These are phyloP conservation scores for Fonsecaea pugnacius DNA, from an alignment of 2,329 filamentous ascomycete genomes.

Conservation along the genomic window DNA sequence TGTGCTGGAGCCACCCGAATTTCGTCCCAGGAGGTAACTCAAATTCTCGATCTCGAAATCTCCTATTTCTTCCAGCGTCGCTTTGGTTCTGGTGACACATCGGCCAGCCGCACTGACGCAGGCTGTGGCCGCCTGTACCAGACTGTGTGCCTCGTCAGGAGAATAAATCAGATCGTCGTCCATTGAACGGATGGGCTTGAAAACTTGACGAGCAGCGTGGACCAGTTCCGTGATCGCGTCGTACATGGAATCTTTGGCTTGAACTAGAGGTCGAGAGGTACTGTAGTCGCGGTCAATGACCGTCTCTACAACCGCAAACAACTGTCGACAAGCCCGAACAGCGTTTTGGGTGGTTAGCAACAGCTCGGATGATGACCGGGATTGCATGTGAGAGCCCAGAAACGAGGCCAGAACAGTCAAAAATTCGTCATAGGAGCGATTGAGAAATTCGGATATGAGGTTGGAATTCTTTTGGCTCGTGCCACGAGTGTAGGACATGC, in stretches of 20 bases:
- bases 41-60: slow-evolving; percentile 69
- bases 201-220: slow-evolving; percentile 76
- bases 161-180: slow-evolving; percentile 77
- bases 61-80: slow-evolving; percentile 83
- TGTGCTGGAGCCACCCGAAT: slow-evolving; percentile 40
- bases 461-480: slow-evolving; percentile 67
- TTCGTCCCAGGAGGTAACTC: slow-evolving; percentile 22
- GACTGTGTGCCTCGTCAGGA: slow-evolving; percentile 74
- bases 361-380: slow-evolving; percentile 84
- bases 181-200: slow-evolving; percentile 69
- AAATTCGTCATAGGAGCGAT: slow-evolving; percentile 81
- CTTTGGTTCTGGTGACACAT: slow-evolving; percentile 83
- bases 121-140: slow-evolving; percentile 78
- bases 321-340: slow-evolving; percentile 76
- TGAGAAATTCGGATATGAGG: slow-evolving; percentile 81
- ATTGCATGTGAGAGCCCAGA: slow-evolving; percentile 89
- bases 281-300: slow-evolving; percentile 77
- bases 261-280: slow-evolving; percentile 67
- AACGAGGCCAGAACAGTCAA: slow-evolving; percentile 90
- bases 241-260: slow-evolving; percentile 76
- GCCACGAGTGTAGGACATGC: slow-evolving; percentile 73
- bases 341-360: slow-evolving; percentile 81
- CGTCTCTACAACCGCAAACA: slow-evolving; percentile 79
- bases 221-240: slow-evolving; percentile 79
- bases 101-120: slow-evolving; percentile 91